Base-by-base conservation (phyloP, 192 early-diverging fungal species). In the Coemansia erecta region DNA sequence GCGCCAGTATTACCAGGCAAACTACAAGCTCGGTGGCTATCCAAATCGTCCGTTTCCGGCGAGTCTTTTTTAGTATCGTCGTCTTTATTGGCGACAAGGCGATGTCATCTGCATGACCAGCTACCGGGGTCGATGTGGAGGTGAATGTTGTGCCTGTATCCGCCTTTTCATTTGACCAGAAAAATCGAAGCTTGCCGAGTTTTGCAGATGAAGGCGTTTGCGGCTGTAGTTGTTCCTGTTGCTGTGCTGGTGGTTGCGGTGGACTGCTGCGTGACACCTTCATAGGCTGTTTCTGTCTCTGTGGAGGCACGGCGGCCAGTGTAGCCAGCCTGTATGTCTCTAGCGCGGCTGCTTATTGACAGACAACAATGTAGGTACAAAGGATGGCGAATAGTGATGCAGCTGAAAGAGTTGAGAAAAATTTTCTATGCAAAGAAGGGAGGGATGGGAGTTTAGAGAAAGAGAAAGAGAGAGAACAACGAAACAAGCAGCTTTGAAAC, bases 11-110 rank as follows among this genome's bases (percentile, higher is more conserved):
- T 2, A 56, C 58, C 3, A 68, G 35, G 26, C 71, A 54, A 17
- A 78, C 35, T 15, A 62, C 51, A 22, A 72, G 26, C 75, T 78
- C 75, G 8, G 53, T 17, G 3, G 55, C n/a, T 13, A 68, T 45
- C 68, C 68, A 71, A 31, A 68, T 12, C 12, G 49, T 4, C 12
- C 75, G 75, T 9, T 51, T 47, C 15, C 53, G 64, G 58, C 54
- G 61, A 40, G 51, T 52, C 26, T 42, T 49, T 51, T 70, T 55
- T 15, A 78, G 58, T 8, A 62, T 69, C 11, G 15, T 44, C 41
- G 14, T 26, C 52, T 78, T 78, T 48, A 33, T 54, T 14, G 64
- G 42, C 13, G 74, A 67, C 21, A 64, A n/a, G 19, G 22, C 18
- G 9, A 31, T 23, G 49, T 51, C 49, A 2, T 15, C 49, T 10